phyloP scores from a whole-genome alignment of 2,329 filamentous ascomycete species.

The Thelonectria blattea region DNA sequence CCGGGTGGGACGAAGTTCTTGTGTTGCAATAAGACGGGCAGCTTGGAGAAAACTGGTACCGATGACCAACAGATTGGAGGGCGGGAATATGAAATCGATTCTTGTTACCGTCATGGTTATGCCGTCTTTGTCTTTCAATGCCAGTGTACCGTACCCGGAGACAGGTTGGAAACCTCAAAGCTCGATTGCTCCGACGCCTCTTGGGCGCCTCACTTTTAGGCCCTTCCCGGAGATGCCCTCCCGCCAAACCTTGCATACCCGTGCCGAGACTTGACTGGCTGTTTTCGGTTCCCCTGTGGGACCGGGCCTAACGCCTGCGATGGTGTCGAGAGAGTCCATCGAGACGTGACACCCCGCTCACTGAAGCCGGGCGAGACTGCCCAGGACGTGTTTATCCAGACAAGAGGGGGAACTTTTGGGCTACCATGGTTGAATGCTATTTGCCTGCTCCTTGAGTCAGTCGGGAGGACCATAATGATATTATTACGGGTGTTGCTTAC shows the following conservation, averaged over 20 bases:
- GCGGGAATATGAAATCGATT: background rate
- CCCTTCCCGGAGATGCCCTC: background rate
- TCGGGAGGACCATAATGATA: background rate
- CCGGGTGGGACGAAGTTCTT: background rate
- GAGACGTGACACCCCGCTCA: background rate
- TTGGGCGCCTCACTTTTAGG: background rate
- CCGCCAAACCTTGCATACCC: background rate
- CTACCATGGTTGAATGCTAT: background rate
- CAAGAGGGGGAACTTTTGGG: background rate
- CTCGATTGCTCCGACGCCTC: background rate
- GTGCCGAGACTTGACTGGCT: background rate
- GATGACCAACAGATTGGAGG: background rate
- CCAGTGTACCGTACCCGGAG: background rate
- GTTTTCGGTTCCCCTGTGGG: background rate
- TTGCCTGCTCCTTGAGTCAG: background rate
- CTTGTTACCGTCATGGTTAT: background rate
- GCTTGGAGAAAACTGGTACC: too few relatives aligned
- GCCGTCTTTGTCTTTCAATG: too few relatives aligned
- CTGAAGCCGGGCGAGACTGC: conserved; percentile 1
- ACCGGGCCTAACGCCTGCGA: background rate
- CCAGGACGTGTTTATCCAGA: conserved; percentile 3
- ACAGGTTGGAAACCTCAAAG: background rate
- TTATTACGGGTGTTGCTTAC: background rate
- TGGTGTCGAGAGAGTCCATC: background rate
- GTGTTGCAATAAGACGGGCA: too few relatives aligned